Base-by-base conservation (phyloP, 352 stramenopile species). In the Globisporangium cylindrosporum region DNA sequence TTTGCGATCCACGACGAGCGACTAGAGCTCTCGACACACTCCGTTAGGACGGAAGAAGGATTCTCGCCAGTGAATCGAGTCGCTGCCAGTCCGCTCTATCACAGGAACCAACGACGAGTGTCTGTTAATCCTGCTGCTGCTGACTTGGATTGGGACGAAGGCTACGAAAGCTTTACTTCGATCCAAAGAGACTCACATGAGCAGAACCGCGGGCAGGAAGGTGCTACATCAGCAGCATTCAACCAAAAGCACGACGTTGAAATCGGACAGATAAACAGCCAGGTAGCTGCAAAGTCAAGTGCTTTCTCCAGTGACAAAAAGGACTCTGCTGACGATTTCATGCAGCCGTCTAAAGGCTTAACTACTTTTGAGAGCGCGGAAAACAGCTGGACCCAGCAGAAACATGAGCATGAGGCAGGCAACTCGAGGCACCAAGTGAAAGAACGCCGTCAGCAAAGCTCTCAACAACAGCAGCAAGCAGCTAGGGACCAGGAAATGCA, bases 1-100 rank as follows among this genome's bases (percentile, higher is more conserved):
- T 80, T 93, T 69, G 74, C 62, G 1, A 66, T 88, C 22, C 70
- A 81, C 25, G 70, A 77, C 5, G 71, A 78, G 20, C 74, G 66
- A 7, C 29, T 75, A 12, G 73, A 86, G 20, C 64, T 84, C 24
- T 86, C 76, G 1, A 60, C 27, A 1, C 80, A 82, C 46, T 85
- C 77, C 1, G 71, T 74, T 24, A 64, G 72, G 20, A 80, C 76
- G 18, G 72, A 86, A 24, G 68, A 76, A 48, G 66, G 43, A 20
- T 6, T 78, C 3, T 54, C 2, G 7, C 6, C 51, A 20, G 24
- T 66, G 25, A 43, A 62, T 3, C 60, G 53, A 32, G 36, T 67
- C n/a, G 27, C 25, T n/a, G n/a, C 66, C 14, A 71, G 49, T 41
- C 66, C 58, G 25, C 27, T 67, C 18, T 25, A 22, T 36, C 34